Evolutionary conservation across 257 asterid species (phyloP).

Genomic region (Nicotiana knightiana): DNA sequence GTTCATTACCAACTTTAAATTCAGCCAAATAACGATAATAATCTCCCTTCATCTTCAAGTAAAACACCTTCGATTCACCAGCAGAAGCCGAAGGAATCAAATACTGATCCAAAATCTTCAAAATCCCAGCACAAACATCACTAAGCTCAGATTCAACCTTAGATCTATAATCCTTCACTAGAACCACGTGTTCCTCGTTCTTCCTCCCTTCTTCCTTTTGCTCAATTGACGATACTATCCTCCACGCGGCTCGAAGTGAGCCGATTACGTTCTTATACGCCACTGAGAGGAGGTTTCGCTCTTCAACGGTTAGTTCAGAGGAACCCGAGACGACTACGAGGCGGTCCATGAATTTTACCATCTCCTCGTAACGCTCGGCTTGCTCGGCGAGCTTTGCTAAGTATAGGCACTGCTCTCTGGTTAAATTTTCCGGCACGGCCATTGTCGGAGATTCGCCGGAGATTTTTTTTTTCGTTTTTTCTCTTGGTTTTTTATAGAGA

Average conservation of each 20-base stretch:
- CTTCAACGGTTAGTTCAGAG: slow-evolving; percentile 57
- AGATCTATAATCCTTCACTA: slow-evolving; percentile 67
- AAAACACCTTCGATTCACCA: slow-evolving; percentile 60
- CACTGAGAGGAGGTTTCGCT: slow-evolving; percentile 65
- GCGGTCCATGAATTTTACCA: slow-evolving; percentile 68
- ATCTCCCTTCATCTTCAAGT: slow-evolving; percentile 75
- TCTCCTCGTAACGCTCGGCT: slow-evolving; percentile 72
- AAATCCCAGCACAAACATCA: slow-evolving; percentile 52
- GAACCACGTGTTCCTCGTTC: slow-evolving; percentile 61
- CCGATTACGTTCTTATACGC: slow-evolving; percentile 77
- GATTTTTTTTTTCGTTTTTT: neutral
- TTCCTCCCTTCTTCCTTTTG: slow-evolving; percentile 68
- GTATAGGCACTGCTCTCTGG: slow-evolving; percentile 63
- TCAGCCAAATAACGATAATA: slow-evolving; percentile 60
- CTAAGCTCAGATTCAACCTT: slow-evolving; percentile 54
- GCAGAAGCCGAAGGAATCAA: slow-evolving; percentile 46
- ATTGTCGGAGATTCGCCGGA: slow-evolving; percentile 19
- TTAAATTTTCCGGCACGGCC: slow-evolving; percentile 20
- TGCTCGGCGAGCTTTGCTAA: slow-evolving; percentile 70
- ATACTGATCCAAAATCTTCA: slow-evolving; percentile 32
- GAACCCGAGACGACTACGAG: slow-evolving; percentile 38
- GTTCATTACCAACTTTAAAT: slow-evolving; percentile 50
- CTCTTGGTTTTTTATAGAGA: no score
- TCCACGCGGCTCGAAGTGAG: slow-evolving; percentile 75
- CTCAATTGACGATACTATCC: slow-evolving; percentile 58